phyloP scores from a whole-genome alignment of 2,329 filamentous ascomycete species.

The Fusarium falciforme region DNA sequence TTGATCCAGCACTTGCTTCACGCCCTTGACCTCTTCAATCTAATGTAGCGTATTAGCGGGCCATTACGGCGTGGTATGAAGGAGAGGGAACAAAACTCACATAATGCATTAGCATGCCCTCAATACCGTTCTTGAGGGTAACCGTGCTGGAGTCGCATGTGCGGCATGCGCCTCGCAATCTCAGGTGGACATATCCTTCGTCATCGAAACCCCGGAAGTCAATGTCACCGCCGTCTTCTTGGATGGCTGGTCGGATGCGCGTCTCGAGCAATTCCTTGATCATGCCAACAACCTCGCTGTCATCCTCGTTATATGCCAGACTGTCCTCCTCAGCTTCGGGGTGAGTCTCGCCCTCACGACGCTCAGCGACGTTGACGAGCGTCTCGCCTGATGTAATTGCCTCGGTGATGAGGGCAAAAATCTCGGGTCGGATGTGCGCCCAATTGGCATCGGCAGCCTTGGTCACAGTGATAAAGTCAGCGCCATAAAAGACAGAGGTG shows the following conservation, averaged over 20 bases:
- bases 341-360: slow-evolving; percentile 62
- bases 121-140: slow-evolving; percentile 96
- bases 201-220: slow-evolving; percentile 92
- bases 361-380: slow-evolving; percentile 79
- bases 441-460: slow-evolving; percentile 90
- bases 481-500: slow-evolving; percentile 93
- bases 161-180: slow-evolving; percentile 90
- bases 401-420: slow-evolving; percentile 95
- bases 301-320: slow-evolving; percentile 86
- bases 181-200: slow-evolving; percentile 82
- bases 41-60: slow-evolving; percentile 55
- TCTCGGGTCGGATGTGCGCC: slow-evolving; percentile 94
- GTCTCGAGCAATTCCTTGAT: slow-evolving; percentile 98
- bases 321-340: slow-evolving; percentile 69
- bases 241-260: slow-evolving; percentile 92
- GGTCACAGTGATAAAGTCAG: slow-evolving; percentile 96
- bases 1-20: slow-evolving; percentile 89
- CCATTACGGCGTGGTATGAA: neutral
- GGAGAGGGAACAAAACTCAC: slow-evolving; percentile 62
- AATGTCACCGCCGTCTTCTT: slow-evolving; percentile 97
- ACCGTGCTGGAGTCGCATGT: slow-evolving; percentile 98
- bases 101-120: slow-evolving; percentile 98
- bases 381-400: slow-evolving; percentile 85
- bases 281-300: slow-evolving; percentile 96
- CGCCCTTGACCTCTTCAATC: slow-evolving; percentile 95